Base-by-base conservation (phyloP, 768 basidiomycete species). In the Lactifluus volemus region DNA sequence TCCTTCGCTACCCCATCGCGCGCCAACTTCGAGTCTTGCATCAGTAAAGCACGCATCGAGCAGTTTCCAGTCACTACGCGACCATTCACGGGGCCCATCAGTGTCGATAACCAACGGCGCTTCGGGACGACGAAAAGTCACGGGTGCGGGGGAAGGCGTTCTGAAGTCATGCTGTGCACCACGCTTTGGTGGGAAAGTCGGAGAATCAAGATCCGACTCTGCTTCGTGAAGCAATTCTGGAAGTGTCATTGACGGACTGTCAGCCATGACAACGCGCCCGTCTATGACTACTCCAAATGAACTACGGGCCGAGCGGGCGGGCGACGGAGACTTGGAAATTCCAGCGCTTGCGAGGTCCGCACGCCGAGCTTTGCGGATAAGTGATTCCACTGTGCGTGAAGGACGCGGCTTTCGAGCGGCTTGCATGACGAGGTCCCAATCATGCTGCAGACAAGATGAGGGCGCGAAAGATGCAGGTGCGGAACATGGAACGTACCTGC, bases 351-450 rank as follows among this genome's bases (percentile, higher is more conserved):
- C 10, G 11, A 65, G 36, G 49, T 59, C 49, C 17, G 57, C 59
- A 30, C 65, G 65, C 30, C 60, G 53, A 8, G 58, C 50, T 30
- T 63, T 71, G 52, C 69, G 70, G 11, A 70, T 65, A 10, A 74
- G 68, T n/a, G 72, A 72, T 41, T 73, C 75, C 15, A 73, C 65
- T 4, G 70, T 67, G 5, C 69, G 68, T 53, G 72, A 72, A 19
- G 74, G 71, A 19, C 53, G 63, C 14, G 42, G 73, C 68, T 69
- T 74, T 61, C 74, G 61, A 48, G 68, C 61, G 34, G 76, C 68
- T 57, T 81, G 81, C 30, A 86, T 84, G 67, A 88, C 83, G 68
- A 90, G 88, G 67, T 95, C 92, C 66, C 91, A 89, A 72, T 94
- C 86, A 67, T 95, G 86, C 87, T 92, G 25, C 57, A 48, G 21